Evolutionary conservation across 2,329 filamentous ascomycete genomes (phyloP).

Genomic region (Metarhizium guizhouense): DNA sequence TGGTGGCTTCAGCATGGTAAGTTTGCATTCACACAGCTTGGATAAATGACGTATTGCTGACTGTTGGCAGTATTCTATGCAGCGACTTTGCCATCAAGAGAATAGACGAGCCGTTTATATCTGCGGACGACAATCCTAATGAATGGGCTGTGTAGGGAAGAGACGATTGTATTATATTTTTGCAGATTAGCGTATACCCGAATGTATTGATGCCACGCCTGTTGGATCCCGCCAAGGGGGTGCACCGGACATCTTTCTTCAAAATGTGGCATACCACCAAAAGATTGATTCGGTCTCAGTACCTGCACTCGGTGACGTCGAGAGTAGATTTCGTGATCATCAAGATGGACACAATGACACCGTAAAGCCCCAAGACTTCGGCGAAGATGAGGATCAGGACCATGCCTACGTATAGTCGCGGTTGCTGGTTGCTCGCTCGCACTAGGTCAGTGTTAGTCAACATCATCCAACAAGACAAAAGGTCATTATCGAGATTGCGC

Average conservation of each 20-base stretch:
- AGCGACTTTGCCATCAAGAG: slow-evolving; percentile 91
- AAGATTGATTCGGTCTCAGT: not conserved
- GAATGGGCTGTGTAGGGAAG: slow-evolving; percentile 63
- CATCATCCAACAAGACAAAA: not conserved
- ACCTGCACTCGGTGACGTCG: slow-evolving; percentile 27
- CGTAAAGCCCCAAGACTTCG: slow-evolving; percentile 36
- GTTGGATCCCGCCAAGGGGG: too few relatives aligned
- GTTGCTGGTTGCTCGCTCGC: slow-evolving; percentile 37
- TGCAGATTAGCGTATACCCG: slow-evolving; percentile 17
- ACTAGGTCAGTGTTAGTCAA: slow-evolving; percentile 17
- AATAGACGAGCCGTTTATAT: slow-evolving; percentile 88
- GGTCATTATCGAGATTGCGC: too few relatives aligned
- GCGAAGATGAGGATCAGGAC: slow-evolving; percentile 39
- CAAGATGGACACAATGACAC: slow-evolving; percentile 38
- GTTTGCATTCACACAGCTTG: slow-evolving; percentile 14
- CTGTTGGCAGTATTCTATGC: slow-evolving; percentile 65
- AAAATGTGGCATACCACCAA: not conserved
- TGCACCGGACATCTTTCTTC: not conserved
- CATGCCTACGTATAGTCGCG: slow-evolving; percentile 36
- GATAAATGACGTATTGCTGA: not conserved
- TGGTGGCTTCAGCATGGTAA: slow-evolving; percentile 85
- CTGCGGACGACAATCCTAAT: slow-evolving; percentile 58
- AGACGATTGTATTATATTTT: slow-evolving; percentile 1
- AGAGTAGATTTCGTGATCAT: slow-evolving; percentile 35
- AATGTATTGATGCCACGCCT: slow-evolving; percentile 11